Conservation (phyloP, 2,329 filamentous ascomycete species). For the Botrytis cinerea region DNA sequence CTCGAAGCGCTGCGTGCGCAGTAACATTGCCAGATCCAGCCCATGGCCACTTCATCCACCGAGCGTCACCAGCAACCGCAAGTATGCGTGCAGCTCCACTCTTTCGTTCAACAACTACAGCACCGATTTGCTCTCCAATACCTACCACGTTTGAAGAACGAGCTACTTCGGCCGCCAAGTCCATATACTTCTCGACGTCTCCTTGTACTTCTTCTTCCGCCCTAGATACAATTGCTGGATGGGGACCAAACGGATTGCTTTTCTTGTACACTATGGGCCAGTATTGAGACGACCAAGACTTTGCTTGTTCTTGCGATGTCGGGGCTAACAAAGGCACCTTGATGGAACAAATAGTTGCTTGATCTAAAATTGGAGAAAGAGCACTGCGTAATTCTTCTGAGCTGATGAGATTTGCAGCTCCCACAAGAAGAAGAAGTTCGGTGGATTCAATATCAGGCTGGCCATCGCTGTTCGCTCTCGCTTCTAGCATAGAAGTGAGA, state of each 20-base stretch:
- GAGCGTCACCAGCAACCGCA: slow-evolving; percentile 74
- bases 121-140: slow-evolving; percentile 70
- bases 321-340: slow-evolving; percentile 73
- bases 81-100: slow-evolving; percentile 50
- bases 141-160: slow-evolving; percentile 57
- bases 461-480: slow-evolving; percentile 46
- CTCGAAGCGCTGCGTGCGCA: slow-evolving; percentile 75
- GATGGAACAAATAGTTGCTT: slow-evolving; percentile 49
- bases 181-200: slow-evolving; percentile 67
- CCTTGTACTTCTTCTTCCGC: slow-evolving; percentile 68
- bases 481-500: slow-evolving; percentile 57
- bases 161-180: slow-evolving; percentile 65
- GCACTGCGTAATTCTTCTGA: slow-evolving; percentile 54
- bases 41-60: slow-evolving; percentile 59
- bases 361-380: slow-evolving; percentile 52
- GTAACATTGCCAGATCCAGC: slow-evolving; percentile 68
- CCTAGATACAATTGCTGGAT: slow-evolving; percentile 71
- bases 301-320: slow-evolving; percentile 73
- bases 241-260: slow-evolving; percentile 82
- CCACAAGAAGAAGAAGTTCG: slow-evolving; percentile 51
- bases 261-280: slow-evolving; percentile 87
- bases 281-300: slow-evolving; percentile 72
- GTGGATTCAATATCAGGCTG: slow-evolving; percentile 51
- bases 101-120: slow-evolving; percentile 67
- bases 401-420: slow-evolving; percentile 52